Conservation (phyloP, 1,284 basidiomycete species). For the Pyrrhoderma lamaoense region DNA sequence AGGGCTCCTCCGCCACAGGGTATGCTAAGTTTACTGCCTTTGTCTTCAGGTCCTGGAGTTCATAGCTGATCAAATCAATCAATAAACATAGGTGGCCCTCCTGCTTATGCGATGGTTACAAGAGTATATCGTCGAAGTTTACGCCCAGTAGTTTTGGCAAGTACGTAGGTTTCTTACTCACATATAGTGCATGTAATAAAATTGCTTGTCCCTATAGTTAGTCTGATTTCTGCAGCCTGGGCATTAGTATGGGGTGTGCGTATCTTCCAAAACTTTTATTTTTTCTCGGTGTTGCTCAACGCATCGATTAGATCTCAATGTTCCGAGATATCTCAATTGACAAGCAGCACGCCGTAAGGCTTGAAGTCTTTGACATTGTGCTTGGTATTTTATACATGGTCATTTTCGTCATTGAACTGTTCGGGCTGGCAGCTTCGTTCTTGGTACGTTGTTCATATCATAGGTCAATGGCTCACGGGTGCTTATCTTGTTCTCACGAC, state of each 20-base stretch:
- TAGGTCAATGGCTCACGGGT: neutral
- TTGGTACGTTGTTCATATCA: slow-evolving; percentile 38
- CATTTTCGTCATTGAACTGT: slow-evolving; percentile 47
- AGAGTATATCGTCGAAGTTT: slow-evolving; percentile 47
- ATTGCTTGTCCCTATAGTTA: slow-evolving; percentile 28
- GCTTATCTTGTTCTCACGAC: neutral
- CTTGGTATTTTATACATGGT: slow-evolving; percentile 49
- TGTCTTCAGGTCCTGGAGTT: neutral
- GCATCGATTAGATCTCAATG: slow-evolving; percentile 41
- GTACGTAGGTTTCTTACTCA: slow-evolving; percentile 35
- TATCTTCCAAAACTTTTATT: neutral
- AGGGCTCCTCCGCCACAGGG: slow-evolving; percentile 18
- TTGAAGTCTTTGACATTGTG: slow-evolving; percentile 54
- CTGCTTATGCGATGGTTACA: slow-evolving; percentile 51
- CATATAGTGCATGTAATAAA: neutral
- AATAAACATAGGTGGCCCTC: slow-evolving; percentile 37
- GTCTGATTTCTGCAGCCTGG: slow-evolving; percentile 48
- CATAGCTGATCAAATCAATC: neutral
- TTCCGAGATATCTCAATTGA: slow-evolving; percentile 49
- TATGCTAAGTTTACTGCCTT: slow-evolving; percentile 1
- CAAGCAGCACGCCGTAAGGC: slow-evolving; percentile 38
- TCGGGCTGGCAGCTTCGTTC: slow-evolving; percentile 46
- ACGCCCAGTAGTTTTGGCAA: slow-evolving; percentile 47
- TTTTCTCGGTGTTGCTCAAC: slow-evolving; percentile 22
- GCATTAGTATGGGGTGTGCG: slow-evolving; percentile 48